Evolutionary conservation across 2,329 filamentous ascomycete genomes (phyloP).

Genomic region (Fusarium chuoi): DNA sequence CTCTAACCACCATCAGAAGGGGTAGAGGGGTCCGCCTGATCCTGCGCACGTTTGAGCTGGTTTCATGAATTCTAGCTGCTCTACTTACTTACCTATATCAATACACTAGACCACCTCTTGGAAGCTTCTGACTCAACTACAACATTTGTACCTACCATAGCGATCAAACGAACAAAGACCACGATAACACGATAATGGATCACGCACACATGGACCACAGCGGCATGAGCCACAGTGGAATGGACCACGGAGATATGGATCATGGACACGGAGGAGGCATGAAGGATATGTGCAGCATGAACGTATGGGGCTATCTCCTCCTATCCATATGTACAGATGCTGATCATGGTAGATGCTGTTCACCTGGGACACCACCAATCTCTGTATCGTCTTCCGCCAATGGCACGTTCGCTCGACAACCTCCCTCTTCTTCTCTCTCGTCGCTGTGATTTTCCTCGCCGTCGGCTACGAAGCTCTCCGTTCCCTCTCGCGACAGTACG

Average conservation of each 20-base stretch:
- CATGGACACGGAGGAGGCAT: slow-evolving; percentile 65
- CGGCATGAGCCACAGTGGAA: slow-evolving; percentile 56
- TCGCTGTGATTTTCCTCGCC: slow-evolving; percentile 82
- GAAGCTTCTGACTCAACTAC: background rate
- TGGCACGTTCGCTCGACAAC: slow-evolving; percentile 85
- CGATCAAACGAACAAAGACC: background rate
- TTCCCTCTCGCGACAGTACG: slow-evolving; percentile 80
- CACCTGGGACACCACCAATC: slow-evolving; percentile 92
- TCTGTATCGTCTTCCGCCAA: slow-evolving; percentile 93
- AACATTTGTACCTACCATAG: background rate
- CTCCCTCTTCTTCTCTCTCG: slow-evolving; percentile 82
- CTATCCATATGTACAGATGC: slow-evolving; percentile 25
- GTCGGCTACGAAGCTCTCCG: slow-evolving; percentile 95
- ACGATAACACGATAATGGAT: slow-evolving; percentile 50
- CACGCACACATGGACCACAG: slow-evolving; percentile 58
- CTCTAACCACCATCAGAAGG: slow-evolving; percentile 5
- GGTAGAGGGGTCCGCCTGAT: background rate
- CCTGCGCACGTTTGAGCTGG: slow-evolving; percentile 56
- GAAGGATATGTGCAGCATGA: slow-evolving; percentile 85
- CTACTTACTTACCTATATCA: slow-evolving; percentile 10
- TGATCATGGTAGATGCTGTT: slow-evolving; percentile 86
- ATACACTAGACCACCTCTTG: background rate
- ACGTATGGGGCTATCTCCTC: slow-evolving; percentile 64
- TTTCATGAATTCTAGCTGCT: slow-evolving; percentile 40
- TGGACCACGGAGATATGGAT: slow-evolving; percentile 60